Evolutionary conservation across 1,139 yeast genomes (phyloP), one percentile per base, ranked within the genome.

Genomic region (Blastobotrys apis): DNA sequence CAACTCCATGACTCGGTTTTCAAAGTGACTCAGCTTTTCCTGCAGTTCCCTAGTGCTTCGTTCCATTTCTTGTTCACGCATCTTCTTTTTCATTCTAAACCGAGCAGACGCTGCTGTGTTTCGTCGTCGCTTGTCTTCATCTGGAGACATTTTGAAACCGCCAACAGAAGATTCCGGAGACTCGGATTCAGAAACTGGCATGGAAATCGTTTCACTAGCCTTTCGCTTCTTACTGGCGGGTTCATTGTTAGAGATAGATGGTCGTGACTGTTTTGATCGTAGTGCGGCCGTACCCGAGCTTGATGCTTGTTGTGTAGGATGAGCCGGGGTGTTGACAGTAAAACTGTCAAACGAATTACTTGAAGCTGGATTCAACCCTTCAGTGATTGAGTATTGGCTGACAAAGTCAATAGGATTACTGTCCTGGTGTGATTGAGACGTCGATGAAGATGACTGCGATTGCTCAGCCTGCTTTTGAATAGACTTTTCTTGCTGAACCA

Each of bases 11-110:
- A 80, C 73, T 54, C 80, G 79, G 47, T 72, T 65, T 59, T 85
- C 92, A 51, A 84, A 72, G 22, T 68, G 68, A 43, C 71, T 70
- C 20, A 85, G 79, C 54, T 77, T 63, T 27, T 82, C 85, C 53
- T 76, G 77, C 50, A 87, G 71, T 45, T 77, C 81, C 54, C 73
- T 71, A 16, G 86, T 72, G 45, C 75, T 77, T 36, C 72, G 71
- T 64, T 86, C 95, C 81, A 86, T 78, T 62, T 86, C 90, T 62
- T 81, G 87, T 63, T 87, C 95, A 59, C 84, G 81, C 63, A 80
- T 56, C 69, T 85, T 87, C 74, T 83, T 84, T 71, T 83, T 84
- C 56, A 82, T 78, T 52, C 94, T 72, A 69, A 85, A 82, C 48
- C 94, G 69, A 1, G 92, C 92, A 38, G 84, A 77, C 1, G 94